Evolutionary conservation across 2,329 filamentous ascomycete species (phyloP).

Genomic region (Penicillium sp.): DNA sequence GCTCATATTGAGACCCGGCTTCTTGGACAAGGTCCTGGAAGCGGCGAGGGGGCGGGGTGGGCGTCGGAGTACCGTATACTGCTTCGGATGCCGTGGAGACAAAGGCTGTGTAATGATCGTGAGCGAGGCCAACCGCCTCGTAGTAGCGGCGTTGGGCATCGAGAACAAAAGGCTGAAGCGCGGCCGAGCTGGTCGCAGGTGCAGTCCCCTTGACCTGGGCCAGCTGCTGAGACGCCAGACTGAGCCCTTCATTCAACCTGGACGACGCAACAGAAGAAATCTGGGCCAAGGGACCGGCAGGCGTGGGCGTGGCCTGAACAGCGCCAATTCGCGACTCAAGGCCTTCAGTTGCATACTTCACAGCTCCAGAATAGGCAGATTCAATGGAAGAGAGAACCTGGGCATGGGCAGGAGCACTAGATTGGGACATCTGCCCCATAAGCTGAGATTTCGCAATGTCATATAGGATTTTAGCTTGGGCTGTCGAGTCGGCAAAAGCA

Average conservation of each 20-base stretch:
- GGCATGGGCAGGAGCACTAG: constrained; percentile 47
- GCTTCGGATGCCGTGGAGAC: constrained; percentile 69
- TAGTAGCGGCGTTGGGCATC: constrained; percentile 69
- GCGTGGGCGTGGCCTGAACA: constrained; percentile 54
- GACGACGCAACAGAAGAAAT: constrained; percentile 68
- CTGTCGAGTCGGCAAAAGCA: constrained; percentile 54
- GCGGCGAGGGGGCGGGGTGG: constrained; percentile 26
- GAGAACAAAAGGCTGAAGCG: constrained; percentile 56
- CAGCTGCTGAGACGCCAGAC: constrained; percentile 69
- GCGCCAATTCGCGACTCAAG: constrained; percentile 14
- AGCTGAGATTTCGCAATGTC: constrained; percentile 67
- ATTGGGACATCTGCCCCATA: constrained; percentile 67
- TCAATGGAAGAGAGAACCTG: constrained; percentile 41
- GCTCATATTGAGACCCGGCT: constrained; percentile 37
- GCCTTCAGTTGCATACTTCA: constrained; percentile 22
- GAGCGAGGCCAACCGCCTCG: constrained; percentile 72
- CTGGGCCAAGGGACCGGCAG: constrained; percentile 50
- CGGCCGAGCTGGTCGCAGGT: constrained; percentile 60
- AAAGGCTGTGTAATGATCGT: constrained; percentile 76
- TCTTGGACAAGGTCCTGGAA: constrained; percentile 37
- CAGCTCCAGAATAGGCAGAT: constrained; percentile 21
- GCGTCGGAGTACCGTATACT: constrained; percentile 62
- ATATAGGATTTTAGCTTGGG: constrained; percentile 66
- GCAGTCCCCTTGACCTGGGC: constrained; percentile 58
- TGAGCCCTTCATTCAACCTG: constrained; percentile 67